Base-by-base conservation (phyloP, 2,329 filamentous ascomycete genomes). In the Dissoconium aciculare region DNA sequence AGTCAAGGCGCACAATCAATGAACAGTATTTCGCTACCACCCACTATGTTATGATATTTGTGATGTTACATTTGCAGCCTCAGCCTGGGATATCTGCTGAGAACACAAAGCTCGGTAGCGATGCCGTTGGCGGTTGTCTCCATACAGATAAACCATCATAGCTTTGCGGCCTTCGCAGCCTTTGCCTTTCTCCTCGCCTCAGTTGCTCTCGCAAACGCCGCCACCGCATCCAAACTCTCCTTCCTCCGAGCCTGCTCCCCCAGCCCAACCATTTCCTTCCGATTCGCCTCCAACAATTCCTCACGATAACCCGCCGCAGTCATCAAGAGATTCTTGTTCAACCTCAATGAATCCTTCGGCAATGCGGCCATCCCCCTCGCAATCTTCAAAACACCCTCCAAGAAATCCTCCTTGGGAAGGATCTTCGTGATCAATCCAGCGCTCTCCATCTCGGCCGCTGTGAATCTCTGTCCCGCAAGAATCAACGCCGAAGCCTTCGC, bases 161-260 rank as follows among this genome's bases (percentile, higher is more conserved):
- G n/a, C n/a, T n/a, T n/a, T n/a, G n/a, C n/a, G n/a, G n/a, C n/a
- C 33, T 40, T 42, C 28, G 29, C 31, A 19, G 14, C 28, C 34
- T 44, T 40, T 30, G 40, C 36, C 32, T 28, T 43, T 36, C 33
- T 41, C 38, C 32, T 43, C 32, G 33, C 40, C 35, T 43, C 40
- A 15, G 39, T 43, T 38, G 43, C 40, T 27, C 29, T 33, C 27
- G 27, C 35, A 31, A 43, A 45, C 10, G 30, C 35, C 2, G 11
- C 29, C 28, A 45, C 40, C 12, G 42, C 42, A 12, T 36, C 31
- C 25, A 34, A 24, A 31, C 36, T 39, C 35, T 45, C 42, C 29
- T 36, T 28, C 23, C 31, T 32, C 17, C 40, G 32, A 8, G 28
- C 37, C 32, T 38, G 33, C 27, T 37, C 31, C 28, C 25, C 33